Evolutionary conservation across 108 stramenopile genomes (phyloP), one percentile per base, ranked within the genome.

Genomic region (Asterionellopsis glacialis): DNA sequence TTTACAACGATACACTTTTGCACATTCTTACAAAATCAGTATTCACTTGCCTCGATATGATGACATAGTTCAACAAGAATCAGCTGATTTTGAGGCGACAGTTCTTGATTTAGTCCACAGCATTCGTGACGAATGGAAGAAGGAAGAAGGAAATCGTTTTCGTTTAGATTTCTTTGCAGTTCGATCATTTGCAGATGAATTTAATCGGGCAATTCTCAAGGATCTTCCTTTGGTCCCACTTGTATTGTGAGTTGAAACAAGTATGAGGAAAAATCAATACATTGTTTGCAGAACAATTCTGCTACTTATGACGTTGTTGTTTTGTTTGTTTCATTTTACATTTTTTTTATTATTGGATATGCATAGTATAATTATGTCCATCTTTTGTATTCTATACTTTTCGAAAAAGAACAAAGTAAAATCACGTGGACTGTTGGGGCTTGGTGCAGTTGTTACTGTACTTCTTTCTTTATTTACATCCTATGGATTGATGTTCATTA

Each of bases 1-100:
- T n/a, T n/a, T n/a, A n/a, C n/a, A n/a, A n/a, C n/a, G n/a, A n/a
- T 23, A 59, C 24, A 38, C 45, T 6, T 19, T 18, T 6, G 55
- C 42, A 18, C 40, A 16, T 6, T 45, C 57, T 21, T 66, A 47
- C 59, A 13, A 26, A n/a, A 18, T 66, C 45, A 22, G 23, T 9
- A 59, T 66, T 40, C 41, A 58, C 15, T 48, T 66, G 7, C 55
- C 65, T 14, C 18, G 25, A 9, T 23, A n/a, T 6, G 59, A 66
- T 11, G 59, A 60, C 11, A 57, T 13, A 14, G 43, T 14, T 44
- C 12, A 44, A 11, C 11, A n/a, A n/a, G n/a, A n/a, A n/a, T n/a
- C n/a, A n/a, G n/a, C n/a, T n/a, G n/a, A 44, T 11, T 42, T 59
- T 42, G 58, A 59, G 19, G 15, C 16, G 16, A 13, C n/a, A 7